phyloP scores from a whole-genome alignment of 2,329 filamentous ascomycete genomes.

The Clarireedia hainanense region DNA sequence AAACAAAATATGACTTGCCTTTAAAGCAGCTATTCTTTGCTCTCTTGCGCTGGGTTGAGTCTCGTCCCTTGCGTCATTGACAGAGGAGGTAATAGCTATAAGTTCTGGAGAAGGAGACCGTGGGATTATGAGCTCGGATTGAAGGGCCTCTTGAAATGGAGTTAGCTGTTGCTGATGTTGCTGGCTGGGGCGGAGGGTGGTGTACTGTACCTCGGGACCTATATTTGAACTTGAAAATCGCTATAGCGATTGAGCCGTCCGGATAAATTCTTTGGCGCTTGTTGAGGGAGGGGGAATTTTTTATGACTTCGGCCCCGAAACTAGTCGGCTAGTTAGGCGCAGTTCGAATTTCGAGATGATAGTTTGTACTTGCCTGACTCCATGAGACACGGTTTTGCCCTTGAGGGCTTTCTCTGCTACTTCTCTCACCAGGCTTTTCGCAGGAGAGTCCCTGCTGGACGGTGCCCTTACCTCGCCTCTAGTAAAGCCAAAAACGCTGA shows the following conservation, averaged over 20 bases:
- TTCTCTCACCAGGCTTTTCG: not conserved
- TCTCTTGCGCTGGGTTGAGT: not conserved
- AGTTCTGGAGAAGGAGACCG: slow-evolving; percentile 14
- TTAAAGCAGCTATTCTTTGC: slow-evolving; percentile 15
- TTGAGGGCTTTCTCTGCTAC: slow-evolving; percentile 10
- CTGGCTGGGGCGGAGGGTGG: not conserved
- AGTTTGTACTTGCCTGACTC: slow-evolving; percentile 10
- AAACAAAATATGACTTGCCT: slow-evolving; percentile 9
- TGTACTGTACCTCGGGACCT: slow-evolving; percentile 1
- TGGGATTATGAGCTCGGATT: slow-evolving; percentile 18
- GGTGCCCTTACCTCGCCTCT: not conserved
- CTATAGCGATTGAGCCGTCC: slow-evolving; percentile 1
- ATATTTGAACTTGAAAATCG: slow-evolving; percentile 7
- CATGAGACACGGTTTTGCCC: slow-evolving; percentile 4
- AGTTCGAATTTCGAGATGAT: not conserved
- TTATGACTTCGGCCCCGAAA: not conserved
- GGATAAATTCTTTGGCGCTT: not conserved
- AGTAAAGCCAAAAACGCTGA: slow-evolving; percentile 9
- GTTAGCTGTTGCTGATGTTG: not conserved
- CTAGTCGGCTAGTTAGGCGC: not conserved
- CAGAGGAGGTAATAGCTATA: not conserved
- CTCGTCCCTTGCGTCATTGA: not conserved
- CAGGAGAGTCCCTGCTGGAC: not conserved
- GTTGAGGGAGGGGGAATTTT: not conserved
- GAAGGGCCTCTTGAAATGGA: slow-evolving; percentile 12